Base-by-base conservation (phyloP, 164 flowering plant genomes). In the Berberis vulgaris region DNA sequence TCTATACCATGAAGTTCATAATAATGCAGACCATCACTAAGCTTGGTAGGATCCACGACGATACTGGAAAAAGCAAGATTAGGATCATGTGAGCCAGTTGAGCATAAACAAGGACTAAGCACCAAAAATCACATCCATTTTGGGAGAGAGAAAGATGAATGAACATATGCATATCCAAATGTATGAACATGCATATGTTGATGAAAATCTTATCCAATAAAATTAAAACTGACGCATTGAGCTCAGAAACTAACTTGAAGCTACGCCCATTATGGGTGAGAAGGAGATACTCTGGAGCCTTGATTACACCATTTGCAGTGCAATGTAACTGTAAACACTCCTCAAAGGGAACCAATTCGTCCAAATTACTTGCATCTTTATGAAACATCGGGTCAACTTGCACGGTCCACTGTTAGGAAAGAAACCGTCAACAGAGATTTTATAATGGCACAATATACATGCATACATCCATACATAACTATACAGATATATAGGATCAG, bases 281-380 rank as follows among this genome's bases (percentile, higher is more conserved):
- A 47, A 91, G 93, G 45, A 94, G 87, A 78, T 82, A 94, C 9
- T 89, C 91, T 38, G 99, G 96, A 72, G 85, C 83, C 72, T 67
- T 83, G 61, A 88, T 88, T 79, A 94, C 84, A 13, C 75, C 61
- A 44, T 73, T 74, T 43, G 81, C 89, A 73, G 73, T 80, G 54
- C 89, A 80, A 67, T 72, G 81, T 49, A 94, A 72, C 78, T 84
- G 82, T 62, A 94, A 75, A 60, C 90, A 86, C 70, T 91, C 99
- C 78, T 94, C 97, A 77, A 91, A 91, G n/a, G 97, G 96, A 72
- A 89, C 91, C 72, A 94, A 61, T 57, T 91, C 87, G 41, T 94
- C 88, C 63, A 94, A 78, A 57, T 91, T 88, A 73, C 86, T 87
- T 49, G 90, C 97, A 78, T 73, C 95, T 66, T 94, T 96, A 81